Conservation (phyloP, 2,329 filamentous ascomycete species). For the Alternaria alternata region DNA sequence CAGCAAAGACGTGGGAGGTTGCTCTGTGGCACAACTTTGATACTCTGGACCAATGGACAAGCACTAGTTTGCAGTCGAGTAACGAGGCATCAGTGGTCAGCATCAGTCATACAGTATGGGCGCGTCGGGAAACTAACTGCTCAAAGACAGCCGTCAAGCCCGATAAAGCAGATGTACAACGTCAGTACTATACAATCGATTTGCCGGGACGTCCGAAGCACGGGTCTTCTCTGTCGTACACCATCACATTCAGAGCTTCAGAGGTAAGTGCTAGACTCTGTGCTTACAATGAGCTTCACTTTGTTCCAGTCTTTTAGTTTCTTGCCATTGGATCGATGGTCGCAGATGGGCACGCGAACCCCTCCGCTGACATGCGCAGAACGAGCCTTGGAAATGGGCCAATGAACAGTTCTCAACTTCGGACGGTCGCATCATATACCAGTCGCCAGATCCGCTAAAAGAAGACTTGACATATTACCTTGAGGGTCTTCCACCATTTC, state of each 20-base stretch:
- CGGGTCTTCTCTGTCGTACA: constrained; percentile 66
- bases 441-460: constrained; percentile 44
- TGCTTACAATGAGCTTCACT: neutral
- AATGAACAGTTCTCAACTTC: constrained; percentile 68
- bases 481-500: constrained; percentile 62
- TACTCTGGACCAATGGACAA: constrained; percentile 66
- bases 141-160: constrained; percentile 35
- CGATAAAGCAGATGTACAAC: constrained; percentile 22
- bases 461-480: constrained; percentile 65
- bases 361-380: constrained; percentile 15
- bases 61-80: constrained; percentile 60
- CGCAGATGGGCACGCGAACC: neutral
- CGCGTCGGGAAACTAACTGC: constrained; percentile 16
- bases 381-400: constrained; percentile 73
- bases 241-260: constrained; percentile 71
- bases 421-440: constrained; percentile 70
- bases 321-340: too few species aligned
- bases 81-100: constrained; percentile 38
- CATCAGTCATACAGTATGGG: neutral
- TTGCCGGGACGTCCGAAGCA: constrained; percentile 58
- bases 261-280: constrained; percentile 19
- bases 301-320: neutral
- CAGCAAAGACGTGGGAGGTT: constrained; percentile 71
- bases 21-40: constrained; percentile 76
- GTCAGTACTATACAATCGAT: constrained; percentile 64